phyloP scores from a whole-genome alignment of 1,139 yeast genomes.

The Cylindricascospora bacillispora region DNA sequence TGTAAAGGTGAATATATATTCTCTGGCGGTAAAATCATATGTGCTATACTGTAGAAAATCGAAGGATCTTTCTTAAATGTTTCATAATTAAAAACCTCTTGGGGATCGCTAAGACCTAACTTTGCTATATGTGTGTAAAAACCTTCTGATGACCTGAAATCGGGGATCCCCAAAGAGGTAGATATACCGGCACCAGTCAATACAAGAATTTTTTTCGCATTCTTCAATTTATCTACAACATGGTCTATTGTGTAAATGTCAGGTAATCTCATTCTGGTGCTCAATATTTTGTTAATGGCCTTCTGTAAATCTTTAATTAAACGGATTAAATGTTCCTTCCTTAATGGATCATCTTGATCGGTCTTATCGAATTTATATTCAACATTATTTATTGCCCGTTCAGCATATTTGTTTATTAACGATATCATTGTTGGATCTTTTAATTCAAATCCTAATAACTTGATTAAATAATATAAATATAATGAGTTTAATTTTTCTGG shows the following conservation, averaged over 20 bases:
- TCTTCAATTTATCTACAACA: slow-evolving; percentile 38
- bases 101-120: slow-evolving; percentile 77
- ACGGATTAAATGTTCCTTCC: slow-evolving; percentile 33
- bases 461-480: slow-evolving; percentile 38
- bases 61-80: slow-evolving; percentile 66
- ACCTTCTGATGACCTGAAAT: slow-evolving; percentile 83
- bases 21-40: slow-evolving; percentile 73
- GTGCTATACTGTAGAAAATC: slow-evolving; percentile 77
- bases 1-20: slow-evolving; percentile 70
- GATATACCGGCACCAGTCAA: slow-evolving; percentile 95
- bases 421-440: slow-evolving; percentile 29
- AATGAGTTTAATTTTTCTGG: slow-evolving; percentile 48
- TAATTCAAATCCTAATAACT: slow-evolving; percentile 42
- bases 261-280: slow-evolving; percentile 40
- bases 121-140: slow-evolving; percentile 60
- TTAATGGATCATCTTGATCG: slow-evolving; percentile 26
- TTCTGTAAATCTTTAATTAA: slow-evolving; percentile 40
- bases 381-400: slow-evolving; percentile 3
- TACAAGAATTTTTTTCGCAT: slow-evolving; percentile 55
- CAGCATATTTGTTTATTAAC: slow-evolving; percentile 25
- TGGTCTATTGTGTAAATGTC: slow-evolving; percentile 46
- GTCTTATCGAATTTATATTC: slow-evolving; percentile 4
- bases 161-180: slow-evolving; percentile 87
- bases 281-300: slow-evolving; percentile 47
- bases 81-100: slow-evolving; percentile 77